Evolutionary conservation across 164 flowering plant genomes (phyloP), one percentile per base, ranked within the genome.

Genomic region (Akebia trifoliata): DNA sequence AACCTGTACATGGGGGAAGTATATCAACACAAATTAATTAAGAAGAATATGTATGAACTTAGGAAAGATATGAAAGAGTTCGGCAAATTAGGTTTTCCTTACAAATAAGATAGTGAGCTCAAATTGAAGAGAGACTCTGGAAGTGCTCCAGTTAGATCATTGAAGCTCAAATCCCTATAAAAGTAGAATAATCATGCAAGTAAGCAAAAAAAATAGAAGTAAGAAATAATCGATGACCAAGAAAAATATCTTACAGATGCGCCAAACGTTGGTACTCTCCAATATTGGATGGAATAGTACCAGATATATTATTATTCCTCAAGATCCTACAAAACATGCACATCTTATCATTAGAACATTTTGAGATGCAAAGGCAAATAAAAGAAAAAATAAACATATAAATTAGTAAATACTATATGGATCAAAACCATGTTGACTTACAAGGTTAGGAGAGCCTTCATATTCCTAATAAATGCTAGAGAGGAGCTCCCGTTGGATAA

Each of bases 101-200:
- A 90, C 97, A 90, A 73, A 72, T 65, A 7, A 45, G 70, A 11
- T 15, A 90, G 90, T 1, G 73, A 50, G 45, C 70, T 72, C 62
- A 73, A 51, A 62, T 71, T 80, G 74, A 89, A 89, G 48, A 86
- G 68, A 3, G 80, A 57, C 20, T 47, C 67, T 56, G 91, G 91
- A 34, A 86, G 73, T 54, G 55, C 48, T 51, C 91, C 94, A 3
- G 65, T 68, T 52, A 89, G 50, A 39, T 73, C 80, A 78, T 89
- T 89, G 80, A 86, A 89, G 78, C 94, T 86, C 62, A 89, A 76
- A 66, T 90, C 97, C 72, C 97, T 90, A 59, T 17, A 66, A 44
- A 20, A 38, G 45, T 32, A 31, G 21, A 37, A 21, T 8, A n/a
- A 43, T 22, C 8, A 12, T 36, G 2, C 20, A 29, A 31, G n/a